Conservation (phyloP, 345 rosid species). For the Hibiscus trionum region DNA sequence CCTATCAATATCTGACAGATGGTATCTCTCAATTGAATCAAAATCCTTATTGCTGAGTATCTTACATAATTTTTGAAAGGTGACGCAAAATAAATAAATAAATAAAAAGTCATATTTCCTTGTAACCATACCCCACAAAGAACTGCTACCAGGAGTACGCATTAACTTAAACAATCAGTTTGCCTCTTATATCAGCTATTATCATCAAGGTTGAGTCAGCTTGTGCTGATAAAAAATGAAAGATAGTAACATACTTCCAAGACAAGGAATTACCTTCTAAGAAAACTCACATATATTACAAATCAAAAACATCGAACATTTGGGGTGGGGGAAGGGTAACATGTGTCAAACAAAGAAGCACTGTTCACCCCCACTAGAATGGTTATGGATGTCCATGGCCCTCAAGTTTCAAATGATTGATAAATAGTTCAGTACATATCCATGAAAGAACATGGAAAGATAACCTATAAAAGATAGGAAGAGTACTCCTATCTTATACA, state of each 20-base stretch:
- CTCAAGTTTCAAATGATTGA: conserved; percentile 8
- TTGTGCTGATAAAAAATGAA: neutral
- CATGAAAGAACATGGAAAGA: conserved; percentile 9
- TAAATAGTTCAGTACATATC: conserved; percentile 5
- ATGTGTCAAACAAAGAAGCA: neutral
- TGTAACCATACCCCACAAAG: neutral
- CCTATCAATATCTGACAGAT: neutral
- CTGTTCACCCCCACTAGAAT: neutral
- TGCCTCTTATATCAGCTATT: neutral
- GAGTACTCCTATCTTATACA: conserved; percentile 2
- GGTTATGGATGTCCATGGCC: conserved; percentile 7
- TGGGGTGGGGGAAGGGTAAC: conserved; percentile 4
- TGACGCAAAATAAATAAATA: neutral
- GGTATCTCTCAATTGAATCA: neutral
- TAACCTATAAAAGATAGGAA: conserved; percentile 2
- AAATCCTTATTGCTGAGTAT: neutral
- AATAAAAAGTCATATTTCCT: neutral
- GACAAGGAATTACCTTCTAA: neutral
- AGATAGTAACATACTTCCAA: conserved; percentile 1
- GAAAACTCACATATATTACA: neutral
- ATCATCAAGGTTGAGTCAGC: neutral
- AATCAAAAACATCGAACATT: neutral
- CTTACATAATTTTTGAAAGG: neutral
- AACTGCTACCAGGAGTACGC: neutral
- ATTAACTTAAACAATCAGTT: neutral